These are phyloP conservation scores for Fallopia convolvulus DNA, from an alignment of 148 eudicot species.

Conservation along the genomic window DNA sequence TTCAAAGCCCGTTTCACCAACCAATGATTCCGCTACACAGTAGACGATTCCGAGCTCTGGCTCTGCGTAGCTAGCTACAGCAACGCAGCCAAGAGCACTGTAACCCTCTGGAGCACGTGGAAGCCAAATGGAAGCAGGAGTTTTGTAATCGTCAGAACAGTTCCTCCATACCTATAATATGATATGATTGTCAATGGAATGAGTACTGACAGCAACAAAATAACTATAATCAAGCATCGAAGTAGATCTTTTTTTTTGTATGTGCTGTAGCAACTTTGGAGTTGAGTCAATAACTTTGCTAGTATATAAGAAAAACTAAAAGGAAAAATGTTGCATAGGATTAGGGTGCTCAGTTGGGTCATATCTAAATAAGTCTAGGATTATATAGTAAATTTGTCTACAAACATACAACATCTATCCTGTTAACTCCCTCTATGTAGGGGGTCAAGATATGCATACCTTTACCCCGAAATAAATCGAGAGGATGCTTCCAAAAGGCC, in stretches of 20 bases:
- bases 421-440: too few species aligned
- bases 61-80: conserved; percentile 50
- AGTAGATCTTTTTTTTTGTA: not conserved
- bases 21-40: conserved; percentile 70
- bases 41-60: conserved; percentile 48
- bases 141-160: conserved; percentile 72
- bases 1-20: conserved; percentile 69
- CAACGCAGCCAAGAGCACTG: conserved; percentile 76
- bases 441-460: too few species aligned
- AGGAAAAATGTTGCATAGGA: too few species aligned
- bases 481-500: too few species aligned
- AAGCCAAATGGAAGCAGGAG: conserved; percentile 77
- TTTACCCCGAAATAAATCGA: too few species aligned
- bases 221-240: not conserved
- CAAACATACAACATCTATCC: too few species aligned
- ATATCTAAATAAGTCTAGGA: too few species aligned
- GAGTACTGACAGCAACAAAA: not conserved
- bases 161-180: conserved; percentile 87
- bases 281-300: not conserved
- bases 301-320: not conserved
- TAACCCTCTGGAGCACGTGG: conserved; percentile 92
- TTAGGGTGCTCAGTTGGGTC: too few species aligned
- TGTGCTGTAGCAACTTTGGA: not conserved
- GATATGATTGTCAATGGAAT: not conserved
- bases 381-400: too few species aligned